A percentile compares a stretch with the other conserved stretches of the same genome.
Evolutionary conservation across 805 yeast species (phyloP).

Genomic region (Suhomyces prunicola): DNA sequence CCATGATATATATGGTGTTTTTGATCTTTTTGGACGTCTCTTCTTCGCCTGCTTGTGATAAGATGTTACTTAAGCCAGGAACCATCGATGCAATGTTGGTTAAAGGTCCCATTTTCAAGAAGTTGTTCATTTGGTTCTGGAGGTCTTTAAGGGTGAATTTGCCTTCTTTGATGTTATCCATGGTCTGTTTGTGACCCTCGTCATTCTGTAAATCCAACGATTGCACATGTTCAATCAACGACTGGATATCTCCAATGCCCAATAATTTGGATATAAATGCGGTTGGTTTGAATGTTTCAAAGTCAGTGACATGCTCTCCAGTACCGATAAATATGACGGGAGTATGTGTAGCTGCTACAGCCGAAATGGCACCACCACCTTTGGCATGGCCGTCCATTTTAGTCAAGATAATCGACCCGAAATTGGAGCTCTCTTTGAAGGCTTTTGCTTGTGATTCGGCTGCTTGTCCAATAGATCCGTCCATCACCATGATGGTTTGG

Average conservation of each 20-base stretch:
- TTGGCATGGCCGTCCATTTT: conserved; percentile 99
- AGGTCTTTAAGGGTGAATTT: conserved; percentile 88
- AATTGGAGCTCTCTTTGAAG: conserved; percentile 86
- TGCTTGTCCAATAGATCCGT: conserved; percentile 97
- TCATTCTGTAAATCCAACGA: conserved; percentile 64
- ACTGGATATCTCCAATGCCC: conserved; percentile 95
- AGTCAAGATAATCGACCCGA: conserved; percentile 92
- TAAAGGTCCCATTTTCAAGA: conserved; percentile 95
- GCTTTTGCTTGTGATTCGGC: conserved; percentile 95
- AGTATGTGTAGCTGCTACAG: conserved; percentile 94
- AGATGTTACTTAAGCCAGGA: conserved; percentile 83
- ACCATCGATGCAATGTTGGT: conserved; percentile 93
- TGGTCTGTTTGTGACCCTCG: conserved; percentile 79
- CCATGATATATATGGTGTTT: conserved; percentile 87
- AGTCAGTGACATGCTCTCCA: conserved; percentile 93
- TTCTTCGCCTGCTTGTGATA: conserved; percentile 86
- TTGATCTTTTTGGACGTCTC: conserved; percentile 84
- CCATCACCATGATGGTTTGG: conserved; percentile 96
- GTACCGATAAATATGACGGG: conserved; percentile 97
- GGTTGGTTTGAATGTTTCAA: conserved; percentile 86
- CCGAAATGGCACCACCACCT: conserved; percentile 99
- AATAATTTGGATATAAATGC: conserved; percentile 86
- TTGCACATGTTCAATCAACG: conserved; percentile 90
- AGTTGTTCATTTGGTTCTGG: conserved; percentile 91
- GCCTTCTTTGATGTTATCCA: conserved; percentile 92